phyloP scores from a whole-genome alignment of 2,329 filamentous ascomycete species.

The Tolypocladium ophioglossoides region DNA sequence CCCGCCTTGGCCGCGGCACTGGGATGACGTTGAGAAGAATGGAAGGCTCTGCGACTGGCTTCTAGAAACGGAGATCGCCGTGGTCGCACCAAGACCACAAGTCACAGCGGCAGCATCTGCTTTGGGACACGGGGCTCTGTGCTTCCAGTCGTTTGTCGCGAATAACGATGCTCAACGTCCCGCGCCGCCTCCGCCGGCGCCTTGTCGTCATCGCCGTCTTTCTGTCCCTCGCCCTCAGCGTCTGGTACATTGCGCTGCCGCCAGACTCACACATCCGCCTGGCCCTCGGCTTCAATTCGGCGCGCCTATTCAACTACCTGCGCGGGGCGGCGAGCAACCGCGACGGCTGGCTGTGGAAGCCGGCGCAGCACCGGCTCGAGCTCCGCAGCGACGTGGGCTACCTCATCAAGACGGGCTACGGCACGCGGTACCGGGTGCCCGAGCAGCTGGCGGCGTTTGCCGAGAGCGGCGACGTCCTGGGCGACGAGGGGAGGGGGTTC shows the following conservation, averaged over 20 bases:
- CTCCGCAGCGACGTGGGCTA: conserved; percentile 35
- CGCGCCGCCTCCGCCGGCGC: conserved; percentile 18
- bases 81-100: neutral
- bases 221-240: conserved; percentile 12
- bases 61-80: neutral
- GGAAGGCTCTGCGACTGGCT: neutral
- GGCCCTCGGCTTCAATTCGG: conserved; percentile 21
- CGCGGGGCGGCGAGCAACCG: conserved; percentile 15
- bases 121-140: neutral
- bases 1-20: neutral
- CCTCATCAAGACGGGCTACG: conserved; percentile 46
- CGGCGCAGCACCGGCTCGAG: conserved; percentile 31
- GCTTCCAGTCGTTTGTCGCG: neutral
- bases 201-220: conserved; percentile 12
- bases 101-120: neutral
- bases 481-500: conserved; percentile 28
- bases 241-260: conserved; percentile 19
- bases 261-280: conserved; percentile 21
- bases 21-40: neutral
- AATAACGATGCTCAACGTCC: conserved; percentile 10
- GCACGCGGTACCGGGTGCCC: conserved; percentile 36
- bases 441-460: conserved; percentile 34
- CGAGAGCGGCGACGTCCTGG: conserved; percentile 20
- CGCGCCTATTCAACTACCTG: conserved; percentile 20
- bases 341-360: conserved; percentile 31